Evolutionary conservation across 768 basidiomycete species (phyloP).

Genomic region (Kockovaella imperatae): DNA sequence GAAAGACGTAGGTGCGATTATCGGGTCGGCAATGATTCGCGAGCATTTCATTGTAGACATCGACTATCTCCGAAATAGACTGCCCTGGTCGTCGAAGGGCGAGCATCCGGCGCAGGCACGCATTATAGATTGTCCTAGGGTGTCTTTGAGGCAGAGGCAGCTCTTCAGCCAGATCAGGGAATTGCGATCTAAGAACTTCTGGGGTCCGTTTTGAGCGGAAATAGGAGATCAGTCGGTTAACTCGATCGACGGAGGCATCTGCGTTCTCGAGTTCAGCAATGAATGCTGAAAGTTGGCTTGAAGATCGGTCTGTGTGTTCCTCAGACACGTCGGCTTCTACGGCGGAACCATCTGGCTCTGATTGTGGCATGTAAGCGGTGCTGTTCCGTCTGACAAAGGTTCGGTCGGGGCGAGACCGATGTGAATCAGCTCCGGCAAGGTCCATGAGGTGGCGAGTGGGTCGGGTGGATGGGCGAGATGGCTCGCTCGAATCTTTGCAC

Average conservation of each 20-base stretch:
- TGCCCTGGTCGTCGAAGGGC: slow-evolving; percentile 47
- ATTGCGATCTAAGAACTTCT: neutral
- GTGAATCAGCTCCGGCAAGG: slow-evolving; percentile 27
- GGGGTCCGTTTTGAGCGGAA: slow-evolving; percentile 27
- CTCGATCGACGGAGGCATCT: neutral
- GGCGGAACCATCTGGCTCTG: neutral
- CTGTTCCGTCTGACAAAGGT: slow-evolving; percentile 5
- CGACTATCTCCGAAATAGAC: slow-evolving; percentile 55
- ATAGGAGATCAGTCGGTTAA: slow-evolving; percentile 13
- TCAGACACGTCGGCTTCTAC: neutral
- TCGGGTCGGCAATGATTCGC: slow-evolving; percentile 58
- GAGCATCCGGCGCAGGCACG: slow-evolving; percentile 54
- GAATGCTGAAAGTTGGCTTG: neutral
- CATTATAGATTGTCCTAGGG: slow-evolving; percentile 56
- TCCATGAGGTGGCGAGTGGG: slow-evolving; percentile 31
- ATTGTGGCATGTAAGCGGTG: slow-evolving; percentile 15
- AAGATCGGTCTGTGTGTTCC: too few species aligned
- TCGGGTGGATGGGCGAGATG: neutral
- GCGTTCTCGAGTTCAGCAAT: neutral
- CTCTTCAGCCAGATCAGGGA: slow-evolving; percentile 9
- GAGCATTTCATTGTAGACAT: slow-evolving; percentile 67
- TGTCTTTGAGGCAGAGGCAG: slow-evolving; percentile 26
- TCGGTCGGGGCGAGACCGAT: slow-evolving; percentile 1
- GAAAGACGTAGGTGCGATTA: slow-evolving; percentile 53
- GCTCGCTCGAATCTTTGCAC: neutral